Evolutionary conservation across 2,329 filamentous ascomycete species (phyloP).

Genomic region (Incumbomyces lentus): DNA sequence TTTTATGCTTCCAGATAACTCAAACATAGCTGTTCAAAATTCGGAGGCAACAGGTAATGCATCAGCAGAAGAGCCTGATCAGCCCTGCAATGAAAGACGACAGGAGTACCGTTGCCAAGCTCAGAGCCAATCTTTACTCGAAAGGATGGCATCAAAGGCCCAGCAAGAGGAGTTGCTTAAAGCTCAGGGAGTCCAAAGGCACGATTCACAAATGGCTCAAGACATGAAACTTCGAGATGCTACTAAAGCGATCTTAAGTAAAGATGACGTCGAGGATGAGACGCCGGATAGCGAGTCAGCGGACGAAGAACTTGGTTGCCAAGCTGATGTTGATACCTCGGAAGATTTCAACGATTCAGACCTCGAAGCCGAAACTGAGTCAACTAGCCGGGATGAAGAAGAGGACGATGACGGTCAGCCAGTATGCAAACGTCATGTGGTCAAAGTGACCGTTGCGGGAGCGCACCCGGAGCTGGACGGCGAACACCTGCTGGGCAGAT

Average conservation of each 20-base stretch:
- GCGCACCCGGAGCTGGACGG: not conserved
- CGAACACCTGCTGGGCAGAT: not conserved
- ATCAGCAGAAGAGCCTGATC: no score
- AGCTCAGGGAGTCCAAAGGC: not conserved
- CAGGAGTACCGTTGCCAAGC: not conserved
- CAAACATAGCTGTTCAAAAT: no score
- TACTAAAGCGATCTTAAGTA: constrained; percentile 5
- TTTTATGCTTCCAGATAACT: not conserved
- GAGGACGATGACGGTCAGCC: constrained; percentile 5
- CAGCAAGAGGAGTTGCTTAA: not conserved
- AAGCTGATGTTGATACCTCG: constrained; percentile 4
- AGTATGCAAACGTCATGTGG: constrained; percentile 1
- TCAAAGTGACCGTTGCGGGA: not conserved
- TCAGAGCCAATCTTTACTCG: not conserved
- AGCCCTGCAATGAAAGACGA: no score
- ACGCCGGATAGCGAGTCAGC: not conserved
- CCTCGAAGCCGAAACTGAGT: not conserved
- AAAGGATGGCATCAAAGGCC: not conserved
- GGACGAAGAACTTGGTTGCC: constrained; percentile 3
- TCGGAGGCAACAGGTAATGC: no score
- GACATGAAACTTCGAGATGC: constrained; percentile 10
- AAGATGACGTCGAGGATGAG: constrained; percentile 6
- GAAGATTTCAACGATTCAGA: constrained; percentile 3
- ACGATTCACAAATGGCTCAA: not conserved
- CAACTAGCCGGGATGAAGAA: constrained; percentile 1